Percentiles rank a stretch among this genome's conserved stretches.
Conservation (phyloP, 2,329 filamentous ascomycete genomes). For the Calycina herbarum region DNA sequence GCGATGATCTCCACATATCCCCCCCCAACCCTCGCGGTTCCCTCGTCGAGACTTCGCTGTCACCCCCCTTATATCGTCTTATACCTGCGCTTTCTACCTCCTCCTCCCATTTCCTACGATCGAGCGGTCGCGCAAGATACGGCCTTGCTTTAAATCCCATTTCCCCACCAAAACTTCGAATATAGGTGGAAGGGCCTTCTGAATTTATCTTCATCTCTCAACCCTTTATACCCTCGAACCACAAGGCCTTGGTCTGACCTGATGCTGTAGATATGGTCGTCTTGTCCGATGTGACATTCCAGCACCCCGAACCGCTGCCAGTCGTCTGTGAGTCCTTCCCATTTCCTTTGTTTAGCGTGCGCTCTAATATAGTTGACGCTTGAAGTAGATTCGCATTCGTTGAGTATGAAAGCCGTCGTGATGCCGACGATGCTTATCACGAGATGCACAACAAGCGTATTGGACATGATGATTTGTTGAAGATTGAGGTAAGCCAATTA, state of each 20-base stretch:
- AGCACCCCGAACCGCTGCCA: conserved; percentile 88
- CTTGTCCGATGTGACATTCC: conserved; percentile 98
- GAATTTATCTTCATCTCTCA: conserved; percentile 31
- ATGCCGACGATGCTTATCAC: conserved; percentile 98
- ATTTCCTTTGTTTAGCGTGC: conserved; percentile 26
- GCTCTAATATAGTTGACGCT: conserved; percentile 39
- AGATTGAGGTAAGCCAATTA: conserved; percentile 78
- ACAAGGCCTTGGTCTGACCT: conserved; percentile 29
- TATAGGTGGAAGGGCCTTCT: conserved; percentile 32
- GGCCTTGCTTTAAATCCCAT: conserved; percentile 34
- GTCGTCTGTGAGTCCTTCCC: conserved; percentile 77
- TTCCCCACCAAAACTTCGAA: conserved; percentile 28
- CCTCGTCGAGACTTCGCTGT: conserved; percentile 46
- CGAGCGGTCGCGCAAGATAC: conserved; percentile 39
- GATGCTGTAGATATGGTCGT: conserved; percentile 76
- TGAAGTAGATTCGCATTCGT: conserved; percentile 86
- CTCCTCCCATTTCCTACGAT: conserved; percentile 39
- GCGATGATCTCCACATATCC: conserved; percentile 39
- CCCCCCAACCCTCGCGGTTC: conserved; percentile 35
- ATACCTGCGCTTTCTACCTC: conserved; percentile 41
- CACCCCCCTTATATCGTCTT: conserved; percentile 40
- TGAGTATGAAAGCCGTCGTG: conserved; percentile 96
- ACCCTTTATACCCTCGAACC: conserved; percentile 26
- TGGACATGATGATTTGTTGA: conserved; percentile 85
- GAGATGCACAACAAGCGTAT: conserved; percentile 99